Percentiles rank a stretch among this genome's conserved stretches.
phyloP scores from a whole-genome alignment of 345 rosid species.

The Eutrema yunnanense region DNA sequence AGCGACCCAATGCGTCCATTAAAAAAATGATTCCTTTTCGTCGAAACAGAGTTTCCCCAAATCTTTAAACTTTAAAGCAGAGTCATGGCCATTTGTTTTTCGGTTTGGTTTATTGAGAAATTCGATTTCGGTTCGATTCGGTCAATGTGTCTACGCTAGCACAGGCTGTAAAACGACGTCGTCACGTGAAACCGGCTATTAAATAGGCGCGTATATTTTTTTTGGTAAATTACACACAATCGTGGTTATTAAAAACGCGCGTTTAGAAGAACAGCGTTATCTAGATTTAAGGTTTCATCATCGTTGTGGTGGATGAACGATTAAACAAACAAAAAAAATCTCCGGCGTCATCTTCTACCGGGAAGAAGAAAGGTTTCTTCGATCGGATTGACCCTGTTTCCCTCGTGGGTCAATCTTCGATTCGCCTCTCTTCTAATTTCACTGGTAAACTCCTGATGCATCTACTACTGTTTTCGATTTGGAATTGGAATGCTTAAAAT shows the following conservation, averaged over 20 bases:
- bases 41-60: neutral
- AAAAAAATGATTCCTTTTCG: slow-evolving; percentile 1
- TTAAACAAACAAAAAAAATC: neutral
- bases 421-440: neutral
- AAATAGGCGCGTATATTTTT: neutral
- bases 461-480: slow-evolving; percentile 19
- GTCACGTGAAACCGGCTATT: neutral
- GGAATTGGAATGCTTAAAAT: neutral
- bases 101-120: slow-evolving; percentile 5
- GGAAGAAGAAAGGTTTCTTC: neutral
- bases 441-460: slow-evolving; percentile 9
- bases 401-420: slow-evolving; percentile 4
- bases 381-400: neutral
- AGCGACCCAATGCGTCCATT: slow-evolving; percentile 58
- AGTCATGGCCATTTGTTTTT: slow-evolving; percentile 12
- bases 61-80: neutral
- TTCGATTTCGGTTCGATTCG: neutral
- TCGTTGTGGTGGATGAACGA: neutral
- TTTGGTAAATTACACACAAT: neutral
- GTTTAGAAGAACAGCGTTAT: slow-evolving; percentile 4
- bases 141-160: neutral
- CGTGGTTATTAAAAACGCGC: slow-evolving; percentile 14
- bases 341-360: slow-evolving; percentile 13
- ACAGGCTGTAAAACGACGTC: neutral
- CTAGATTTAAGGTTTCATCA: neutral